phyloP scores from a whole-genome alignment of 2,329 filamentous ascomycete genomes.

The Penicillium sp. region DNA sequence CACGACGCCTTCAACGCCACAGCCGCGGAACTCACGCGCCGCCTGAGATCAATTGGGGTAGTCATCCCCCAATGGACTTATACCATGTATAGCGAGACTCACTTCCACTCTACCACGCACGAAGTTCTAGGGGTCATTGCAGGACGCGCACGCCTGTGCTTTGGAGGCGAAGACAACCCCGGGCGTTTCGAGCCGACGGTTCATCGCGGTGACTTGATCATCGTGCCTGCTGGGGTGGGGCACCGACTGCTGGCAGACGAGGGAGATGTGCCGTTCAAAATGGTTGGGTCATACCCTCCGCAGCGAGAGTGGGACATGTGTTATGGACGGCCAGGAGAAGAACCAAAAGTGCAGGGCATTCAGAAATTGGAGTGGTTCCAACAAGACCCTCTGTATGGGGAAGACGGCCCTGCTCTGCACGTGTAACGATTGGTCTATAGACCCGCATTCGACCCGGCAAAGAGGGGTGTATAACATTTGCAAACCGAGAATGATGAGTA shows the following conservation, averaged over 20 bases:
- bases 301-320: slow-evolving; percentile 67
- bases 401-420: slow-evolving; percentile 51
- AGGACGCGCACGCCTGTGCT: slow-evolving; percentile 62
- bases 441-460: background rate
- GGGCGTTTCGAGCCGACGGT: slow-evolving; percentile 56
- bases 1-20: slow-evolving; percentile 55
- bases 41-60: slow-evolving; percentile 53
- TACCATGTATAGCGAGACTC: slow-evolving; percentile 64
- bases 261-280: slow-evolving; percentile 53
- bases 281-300: slow-evolving; percentile 65
- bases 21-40: slow-evolving; percentile 55
- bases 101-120: slow-evolving; percentile 67
- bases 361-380: slow-evolving; percentile 55
- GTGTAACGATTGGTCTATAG: slow-evolving; percentile 25
- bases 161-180: slow-evolving; percentile 64
- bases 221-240: slow-evolving; percentile 64
- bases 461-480: background rate
- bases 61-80: slow-evolving; percentile 66
- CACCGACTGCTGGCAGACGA: slow-evolving; percentile 62
- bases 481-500: background rate
- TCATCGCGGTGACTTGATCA: slow-evolving; percentile 59
- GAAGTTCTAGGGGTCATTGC: slow-evolving; percentile 62
- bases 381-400: slow-evolving; percentile 60
- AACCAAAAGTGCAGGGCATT: slow-evolving; percentile 52
- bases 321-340: slow-evolving; percentile 60